These are phyloP conservation scores for Thalassiosira ordinaria DNA, from an alignment of 352 stramenopile species.

Conservation along the genomic window DNA sequence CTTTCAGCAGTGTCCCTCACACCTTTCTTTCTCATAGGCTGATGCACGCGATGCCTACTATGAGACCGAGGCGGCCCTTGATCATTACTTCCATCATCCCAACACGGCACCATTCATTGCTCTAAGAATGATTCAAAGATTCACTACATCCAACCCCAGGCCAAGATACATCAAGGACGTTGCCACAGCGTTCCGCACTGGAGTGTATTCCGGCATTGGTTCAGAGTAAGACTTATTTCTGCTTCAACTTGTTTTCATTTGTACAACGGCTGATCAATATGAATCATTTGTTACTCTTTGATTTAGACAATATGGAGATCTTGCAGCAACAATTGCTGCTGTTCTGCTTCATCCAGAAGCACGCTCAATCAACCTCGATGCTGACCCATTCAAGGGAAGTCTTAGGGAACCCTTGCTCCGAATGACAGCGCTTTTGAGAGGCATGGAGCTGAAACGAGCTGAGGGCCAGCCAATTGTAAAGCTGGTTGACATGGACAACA, in stretches of 20 bases:
- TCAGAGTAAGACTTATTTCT: conserved; percentile 19
- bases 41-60: conserved; percentile 60
- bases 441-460: conserved; percentile 56
- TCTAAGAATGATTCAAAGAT: conserved; percentile 75
- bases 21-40: conserved; percentile 16
- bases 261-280: too few species aligned
- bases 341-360: conserved; percentile 78
- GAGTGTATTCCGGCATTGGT: conserved; percentile 54
- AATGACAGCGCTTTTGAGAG: conserved; percentile 62
- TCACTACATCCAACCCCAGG: conserved; percentile 74
- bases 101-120: conserved; percentile 84
- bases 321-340: conserved; percentile 75
- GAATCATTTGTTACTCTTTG: conserved; percentile 8
- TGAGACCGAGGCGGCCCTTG: conserved; percentile 80
- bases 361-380: conserved; percentile 57
- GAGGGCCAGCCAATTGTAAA: conserved; percentile 32
- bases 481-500: conserved; percentile 11
- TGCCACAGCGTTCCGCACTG: conserved; percentile 65
- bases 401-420: conserved; percentile 68
- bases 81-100: conserved; percentile 75
- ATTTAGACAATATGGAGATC: conserved; percentile 72
- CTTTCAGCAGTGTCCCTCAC: conserved; percentile 2
- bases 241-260: background rate
- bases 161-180: conserved; percentile 75
- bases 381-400: conserved; percentile 64